phyloP scores from a whole-genome alignment of 257 asterid genomes.

The Paulownia fortunei region DNA sequence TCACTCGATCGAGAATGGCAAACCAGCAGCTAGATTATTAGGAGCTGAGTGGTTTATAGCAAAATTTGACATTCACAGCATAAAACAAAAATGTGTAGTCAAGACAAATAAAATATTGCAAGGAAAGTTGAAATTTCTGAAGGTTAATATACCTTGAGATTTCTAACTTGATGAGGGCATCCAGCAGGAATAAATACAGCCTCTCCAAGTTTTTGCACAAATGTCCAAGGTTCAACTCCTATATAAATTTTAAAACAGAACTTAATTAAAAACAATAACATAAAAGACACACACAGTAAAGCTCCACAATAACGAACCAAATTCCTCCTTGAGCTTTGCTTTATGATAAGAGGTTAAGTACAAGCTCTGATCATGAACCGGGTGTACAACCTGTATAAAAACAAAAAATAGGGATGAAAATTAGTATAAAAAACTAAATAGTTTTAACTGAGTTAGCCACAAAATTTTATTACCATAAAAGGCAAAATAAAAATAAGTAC shows the following conservation, averaged over 20 bases:
- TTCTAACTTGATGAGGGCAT: conserved; percentile 86
- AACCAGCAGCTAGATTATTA: neutral
- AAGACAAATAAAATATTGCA: neutral
- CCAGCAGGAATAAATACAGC: conserved; percentile 83
- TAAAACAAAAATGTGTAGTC: neutral
- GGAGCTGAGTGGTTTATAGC: neutral
- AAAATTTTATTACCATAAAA: neutral
- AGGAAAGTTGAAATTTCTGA: neutral
- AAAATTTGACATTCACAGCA: neutral
- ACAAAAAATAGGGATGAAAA: neutral
- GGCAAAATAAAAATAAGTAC: neutral
- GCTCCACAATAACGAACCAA: conserved; percentile 47
- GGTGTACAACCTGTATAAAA: conserved; percentile 58
- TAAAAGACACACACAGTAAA: neutral
- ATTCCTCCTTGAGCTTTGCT: conserved; percentile 64
- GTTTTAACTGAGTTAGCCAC: neutral
- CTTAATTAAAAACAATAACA: neutral
- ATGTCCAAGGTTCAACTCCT: conserved; percentile 84
- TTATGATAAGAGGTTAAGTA: conserved; percentile 59
- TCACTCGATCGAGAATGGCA: neutral
- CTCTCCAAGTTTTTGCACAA: conserved; percentile 74
- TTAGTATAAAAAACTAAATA: neutral
- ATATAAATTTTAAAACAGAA: conserved; percentile 15
- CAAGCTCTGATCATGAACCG: conserved; percentile 71
- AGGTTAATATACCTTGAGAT: conserved; percentile 50